Evolutionary conservation across 2,329 filamentous ascomycete genomes (phyloP).

Genomic region (Sporothrix globosa): DNA sequence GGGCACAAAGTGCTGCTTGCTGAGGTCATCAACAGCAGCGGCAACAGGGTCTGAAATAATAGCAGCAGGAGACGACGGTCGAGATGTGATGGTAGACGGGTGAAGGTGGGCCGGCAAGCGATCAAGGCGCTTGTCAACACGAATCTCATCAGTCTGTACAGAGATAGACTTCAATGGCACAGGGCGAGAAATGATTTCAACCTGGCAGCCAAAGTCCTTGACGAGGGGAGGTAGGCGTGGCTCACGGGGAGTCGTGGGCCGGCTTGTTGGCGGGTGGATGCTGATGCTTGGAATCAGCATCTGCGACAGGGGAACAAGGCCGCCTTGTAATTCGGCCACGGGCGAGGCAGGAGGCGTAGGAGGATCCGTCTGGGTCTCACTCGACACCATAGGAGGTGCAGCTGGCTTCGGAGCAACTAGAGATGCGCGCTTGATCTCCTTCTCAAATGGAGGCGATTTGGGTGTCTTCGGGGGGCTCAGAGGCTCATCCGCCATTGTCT

Average conservation of each 20-base stretch:
- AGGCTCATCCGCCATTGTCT: constrained; percentile 66
- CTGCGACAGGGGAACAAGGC: constrained; percentile 37
- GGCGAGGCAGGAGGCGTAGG: constrained; percentile 37
- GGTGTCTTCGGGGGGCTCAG: constrained; percentile 69
- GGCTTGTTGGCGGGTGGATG: constrained; percentile 83
- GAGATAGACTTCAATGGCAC: constrained; percentile 57
- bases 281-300: constrained; percentile 80
- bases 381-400: constrained; percentile 51
- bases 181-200: constrained; percentile 58
- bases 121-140: constrained; percentile 75
- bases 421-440: constrained; percentile 39
- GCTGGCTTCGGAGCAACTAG: constrained; percentile 36
- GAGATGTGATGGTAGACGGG: constrained; percentile 71
- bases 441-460: constrained; percentile 50
- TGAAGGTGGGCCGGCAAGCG: constrained; percentile 77
- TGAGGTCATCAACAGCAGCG: constrained; percentile 46
- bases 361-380: constrained; percentile 64
- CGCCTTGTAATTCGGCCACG: constrained; percentile 18
- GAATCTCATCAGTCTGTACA: constrained; percentile 89
- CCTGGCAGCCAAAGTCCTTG: constrained; percentile 84
- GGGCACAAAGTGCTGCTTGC: constrained; percentile 52
- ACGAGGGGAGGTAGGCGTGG: constrained; percentile 77
- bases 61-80: constrained; percentile 58
- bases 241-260: constrained; percentile 76
- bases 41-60: constrained; percentile 38